Evolutionary conservation across 495 filamentous ascomycete species (phyloP), one percentile per base, ranked within the genome.

Genomic region (Penicillium arizonense): DNA sequence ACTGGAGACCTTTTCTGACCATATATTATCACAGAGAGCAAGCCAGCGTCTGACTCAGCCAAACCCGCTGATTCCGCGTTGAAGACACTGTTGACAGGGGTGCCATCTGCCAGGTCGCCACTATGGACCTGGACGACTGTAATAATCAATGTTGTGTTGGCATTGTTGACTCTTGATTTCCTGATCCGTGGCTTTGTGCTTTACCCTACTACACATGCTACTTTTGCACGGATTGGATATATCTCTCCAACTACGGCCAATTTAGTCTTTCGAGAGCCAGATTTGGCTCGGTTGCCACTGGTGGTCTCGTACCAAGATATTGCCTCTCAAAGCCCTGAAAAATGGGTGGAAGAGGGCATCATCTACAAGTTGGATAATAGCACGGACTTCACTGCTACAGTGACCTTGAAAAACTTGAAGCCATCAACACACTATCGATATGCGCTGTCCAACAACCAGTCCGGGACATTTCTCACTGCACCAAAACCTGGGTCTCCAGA

Each of bases 151-250:
- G 52, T 81, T 24, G 64, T 79, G 1, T 75, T 90, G 16, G 75
- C 89, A 12, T 67, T 82, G 9, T 77, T 90, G 57, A 78, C 85
- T 1, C 75, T 84, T 30, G 94, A 98, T 64, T 77, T 91, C 36
- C 76, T 91, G 9, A 87, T 87, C 56, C 80, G 86, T 12, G 88
- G 85, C 5, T 75, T 79, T 9, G 68, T 85, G 36, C 75, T 86
- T 35, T 77, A 96, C 65, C 82, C 84, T 1, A 84, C 71, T 20
- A 65, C 87, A n/a, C 86, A 95, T 55, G 77, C 94, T 10, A 84
- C 90, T 0, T 95, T 98, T 61, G 86, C 85, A 14, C 79, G 93
- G 12, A 73, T 96, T 28, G 94, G 94, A 12, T 90, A 92, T 66
- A 86, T 97, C 21, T 94, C 91, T 2, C 82, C 88, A 3, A 84